phyloP scores from a whole-genome alignment of 371 early-diverging fungal species.

The Mortierella sp. region DNA sequence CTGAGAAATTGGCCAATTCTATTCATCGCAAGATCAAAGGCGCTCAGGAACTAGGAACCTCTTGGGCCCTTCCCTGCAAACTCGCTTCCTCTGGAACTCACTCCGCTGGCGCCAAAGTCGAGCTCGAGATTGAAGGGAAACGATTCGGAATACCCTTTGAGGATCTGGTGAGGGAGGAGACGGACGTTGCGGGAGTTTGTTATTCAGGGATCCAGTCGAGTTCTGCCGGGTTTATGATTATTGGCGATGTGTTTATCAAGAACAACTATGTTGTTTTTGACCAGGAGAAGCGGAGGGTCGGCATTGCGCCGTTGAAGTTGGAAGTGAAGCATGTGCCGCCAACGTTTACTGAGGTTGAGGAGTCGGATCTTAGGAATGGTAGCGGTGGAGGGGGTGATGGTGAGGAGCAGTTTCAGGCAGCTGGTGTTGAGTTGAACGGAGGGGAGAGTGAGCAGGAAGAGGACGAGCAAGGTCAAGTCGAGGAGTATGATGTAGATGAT shows the following conservation, averaged over 20 bases:
- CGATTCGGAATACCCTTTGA: slow-evolving; percentile 62
- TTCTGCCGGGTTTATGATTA: slow-evolving; percentile 59
- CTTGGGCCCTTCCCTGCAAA: slow-evolving; percentile 61
- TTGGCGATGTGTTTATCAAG: slow-evolving; percentile 69
- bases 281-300: slow-evolving; percentile 63
- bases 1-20: slow-evolving; percentile 57
- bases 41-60: slow-evolving; percentile 45
- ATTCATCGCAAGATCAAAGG: slow-evolving; percentile 62
- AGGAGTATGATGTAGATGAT: neutral
- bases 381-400: neutral
- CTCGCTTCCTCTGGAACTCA: neutral
- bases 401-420: neutral
- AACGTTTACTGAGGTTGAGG: neutral
- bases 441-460: neutral
- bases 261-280: slow-evolving; percentile 71
- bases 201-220: slow-evolving; percentile 53
- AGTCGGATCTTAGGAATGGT: neutral
- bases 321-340: neutral
- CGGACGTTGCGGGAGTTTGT: slow-evolving; percentile 11
- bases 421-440: neutral
- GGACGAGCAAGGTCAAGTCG: neutral
- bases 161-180: slow-evolving; percentile 61
- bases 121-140: slow-evolving; percentile 59
- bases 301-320: slow-evolving; percentile 61
- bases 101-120: slow-evolving; percentile 46